Base-by-base conservation (phyloP, 345 rosid genomes). In the Bruguiera gymnorhiza region DNA sequence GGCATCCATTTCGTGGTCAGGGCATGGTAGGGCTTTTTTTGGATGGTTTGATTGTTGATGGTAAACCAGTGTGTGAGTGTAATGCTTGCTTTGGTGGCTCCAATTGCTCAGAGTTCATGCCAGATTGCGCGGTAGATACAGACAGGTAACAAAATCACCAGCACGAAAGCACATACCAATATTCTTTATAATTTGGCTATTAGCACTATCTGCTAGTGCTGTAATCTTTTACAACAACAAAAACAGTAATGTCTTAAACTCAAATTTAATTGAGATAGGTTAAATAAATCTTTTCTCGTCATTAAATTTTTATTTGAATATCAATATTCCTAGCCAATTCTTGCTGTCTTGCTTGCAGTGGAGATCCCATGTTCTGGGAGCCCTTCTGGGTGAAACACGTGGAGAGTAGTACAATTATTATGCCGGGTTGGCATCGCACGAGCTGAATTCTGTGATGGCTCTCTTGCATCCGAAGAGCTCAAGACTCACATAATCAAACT, bases 301-400 rank as follows among this genome's bases (percentile, higher is more conserved):
- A 32, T 32, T 32, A 0, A 4, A 32, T 27, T 27, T 27, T 32
- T 32, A 32, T 32, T 32, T 32, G 6, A 32, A 32, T 32, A 1
- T 36, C 8, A 36, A 6, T 36, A 36, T 36, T 36, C 5, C 6
- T 32, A 32, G 36, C 36, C 36, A 32, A 36, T 36, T 36, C 6
- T 36, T 36, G 39, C 8, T 30, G 20, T 6, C 5, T 51, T 32
- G n/a, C 3, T 61, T 78, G 32, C 68, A 74, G 77, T 36, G 73
- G 77, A 30, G 77, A 74, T 52, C 73, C 77, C 50, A 68, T 63
- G 43, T 74, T 74, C 68, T 58, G 68, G 48, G 77, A 74, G 73
- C 77, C 77, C 6, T 74, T 68, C 60, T 68, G 77, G 73, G 13
- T 39, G 37, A 39, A 55, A n/a, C 32, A 74, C 32, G 72, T 64